Evolutionary conservation across 495 filamentous ascomycete genomes (phyloP).

Genomic region (Copromyces sp.): DNA sequence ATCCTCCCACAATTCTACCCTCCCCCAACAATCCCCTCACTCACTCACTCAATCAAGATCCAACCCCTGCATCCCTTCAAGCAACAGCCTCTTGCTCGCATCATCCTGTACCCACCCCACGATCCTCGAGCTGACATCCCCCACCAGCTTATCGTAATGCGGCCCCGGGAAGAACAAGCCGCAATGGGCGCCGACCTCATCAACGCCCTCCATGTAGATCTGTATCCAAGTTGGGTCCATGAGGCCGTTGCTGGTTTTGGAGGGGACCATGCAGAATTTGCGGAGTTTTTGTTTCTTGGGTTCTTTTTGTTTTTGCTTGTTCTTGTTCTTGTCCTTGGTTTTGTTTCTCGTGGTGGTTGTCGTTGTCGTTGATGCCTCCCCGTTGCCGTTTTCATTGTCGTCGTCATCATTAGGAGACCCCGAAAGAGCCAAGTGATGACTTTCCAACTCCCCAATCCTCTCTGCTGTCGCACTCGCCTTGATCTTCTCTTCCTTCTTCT

Average conservation of each 20-base stretch:
- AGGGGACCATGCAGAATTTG: slow-evolving; percentile 71
- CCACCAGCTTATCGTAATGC: slow-evolving; percentile 67
- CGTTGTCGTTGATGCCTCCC: neutral
- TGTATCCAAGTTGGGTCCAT: slow-evolving; percentile 56
- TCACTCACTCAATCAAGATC: neutral
- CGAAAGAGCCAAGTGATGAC: neutral
- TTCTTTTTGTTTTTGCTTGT: neutral
- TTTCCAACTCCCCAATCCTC: neutral
- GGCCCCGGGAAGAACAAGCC: slow-evolving; percentile 62
- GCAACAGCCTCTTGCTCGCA: slow-evolving; percentile 23
- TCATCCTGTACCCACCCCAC: slow-evolving; percentile 64
- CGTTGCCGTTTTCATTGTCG: slow-evolving; percentile 3
- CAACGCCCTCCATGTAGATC: slow-evolving; percentile 69
- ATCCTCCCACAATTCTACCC: neutral
- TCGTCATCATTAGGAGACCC: slow-evolving; percentile 6
- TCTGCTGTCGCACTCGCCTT: slow-evolving; percentile 7
- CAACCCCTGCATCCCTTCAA: slow-evolving; percentile 12
- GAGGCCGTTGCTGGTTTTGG: slow-evolving; percentile 27
- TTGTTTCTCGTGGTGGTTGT: neutral
- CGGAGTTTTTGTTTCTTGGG: slow-evolving; percentile 43
- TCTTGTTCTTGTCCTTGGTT: neutral
- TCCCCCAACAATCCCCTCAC: neutral
- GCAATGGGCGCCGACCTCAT: slow-evolving; percentile 79
- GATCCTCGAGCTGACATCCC: slow-evolving; percentile 59
- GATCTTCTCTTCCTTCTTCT: slow-evolving; percentile 9